phyloP scores from a whole-genome alignment of 129 eudicot genomes.

The Artemisia argyi region DNA sequence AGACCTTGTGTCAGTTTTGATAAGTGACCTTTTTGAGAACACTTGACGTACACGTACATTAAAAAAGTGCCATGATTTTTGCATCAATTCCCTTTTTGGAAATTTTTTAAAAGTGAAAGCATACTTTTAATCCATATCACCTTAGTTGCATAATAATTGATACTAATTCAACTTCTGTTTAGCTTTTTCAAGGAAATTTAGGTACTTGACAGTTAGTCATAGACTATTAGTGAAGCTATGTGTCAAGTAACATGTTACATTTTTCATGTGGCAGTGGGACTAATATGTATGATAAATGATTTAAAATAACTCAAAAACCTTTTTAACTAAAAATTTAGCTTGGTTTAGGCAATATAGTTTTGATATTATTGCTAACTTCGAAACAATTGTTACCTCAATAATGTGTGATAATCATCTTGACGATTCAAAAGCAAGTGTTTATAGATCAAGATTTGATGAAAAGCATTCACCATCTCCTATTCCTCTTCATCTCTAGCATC shows the following conservation, averaged over 20 bases:
- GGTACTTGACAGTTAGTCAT: background rate
- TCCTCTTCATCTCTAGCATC: slow-evolving; percentile 81
- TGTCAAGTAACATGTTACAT: background rate
- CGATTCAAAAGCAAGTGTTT: slow-evolving; percentile 66
- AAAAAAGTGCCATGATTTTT: background rate
- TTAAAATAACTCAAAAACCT: background rate
- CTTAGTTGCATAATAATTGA: background rate
- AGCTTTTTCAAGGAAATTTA: background rate
- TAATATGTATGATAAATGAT: background rate
- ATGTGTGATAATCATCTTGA: slow-evolving; percentile 84
- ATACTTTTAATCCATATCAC: slow-evolving; percentile 1
- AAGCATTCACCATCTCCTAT: slow-evolving; percentile 62
- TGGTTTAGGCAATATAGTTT: background rate
- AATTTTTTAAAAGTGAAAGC: background rate
- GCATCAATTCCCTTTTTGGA: background rate
- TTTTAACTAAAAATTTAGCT: background rate
- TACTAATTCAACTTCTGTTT: background rate
- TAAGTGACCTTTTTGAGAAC: slow-evolving; percentile 2
- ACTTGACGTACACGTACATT: background rate
- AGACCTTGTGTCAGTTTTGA: background rate
- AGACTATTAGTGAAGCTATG: background rate
- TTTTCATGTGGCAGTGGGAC: background rate
- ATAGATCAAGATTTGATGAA: slow-evolving; percentile 62
- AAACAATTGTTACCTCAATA: slow-evolving; percentile 58
- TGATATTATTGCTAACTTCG: background rate